A percentile compares a stretch with the other conserved stretches of the same genome.
Evolutionary conservation across 2,329 filamentous ascomycete genomes (phyloP).

Genomic region (Ciborinia camelliae): DNA sequence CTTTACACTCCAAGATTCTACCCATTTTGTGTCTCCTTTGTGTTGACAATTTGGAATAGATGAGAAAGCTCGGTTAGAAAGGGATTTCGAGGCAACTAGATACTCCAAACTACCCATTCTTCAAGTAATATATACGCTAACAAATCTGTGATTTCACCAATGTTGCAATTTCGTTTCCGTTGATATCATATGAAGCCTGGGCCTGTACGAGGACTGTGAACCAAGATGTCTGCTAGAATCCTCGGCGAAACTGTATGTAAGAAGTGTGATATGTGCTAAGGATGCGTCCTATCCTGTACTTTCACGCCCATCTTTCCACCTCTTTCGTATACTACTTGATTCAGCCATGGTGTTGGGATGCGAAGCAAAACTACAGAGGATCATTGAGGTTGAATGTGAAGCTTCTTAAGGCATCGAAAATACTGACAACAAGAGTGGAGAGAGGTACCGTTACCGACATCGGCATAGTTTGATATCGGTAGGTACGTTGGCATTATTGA

Average conservation of each 20-base stretch:
- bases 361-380: neutral
- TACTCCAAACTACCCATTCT: neutral
- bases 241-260: neutral
- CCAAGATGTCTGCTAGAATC: neutral
- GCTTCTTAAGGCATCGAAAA: neutral
- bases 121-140: neutral
- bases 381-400: neutral
- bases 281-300: neutral
- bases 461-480: neutral
- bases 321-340: neutral
- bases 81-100: neutral
- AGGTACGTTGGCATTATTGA: neutral
- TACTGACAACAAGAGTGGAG: neutral
- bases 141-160: neutral
- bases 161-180: conserved; percentile 11
- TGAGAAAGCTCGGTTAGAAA: neutral
- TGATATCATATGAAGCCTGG: conserved; percentile 16
- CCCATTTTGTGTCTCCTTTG: neutral
- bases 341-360: neutral
- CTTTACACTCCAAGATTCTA: conserved; percentile 11
- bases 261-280: neutral
- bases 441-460: neutral
- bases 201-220: neutral
- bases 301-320: neutral
- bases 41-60: neutral